Evolutionary conservation across 495 filamentous ascomycete genomes (phyloP).

Genomic region (Annulohypoxylon bovei): DNA sequence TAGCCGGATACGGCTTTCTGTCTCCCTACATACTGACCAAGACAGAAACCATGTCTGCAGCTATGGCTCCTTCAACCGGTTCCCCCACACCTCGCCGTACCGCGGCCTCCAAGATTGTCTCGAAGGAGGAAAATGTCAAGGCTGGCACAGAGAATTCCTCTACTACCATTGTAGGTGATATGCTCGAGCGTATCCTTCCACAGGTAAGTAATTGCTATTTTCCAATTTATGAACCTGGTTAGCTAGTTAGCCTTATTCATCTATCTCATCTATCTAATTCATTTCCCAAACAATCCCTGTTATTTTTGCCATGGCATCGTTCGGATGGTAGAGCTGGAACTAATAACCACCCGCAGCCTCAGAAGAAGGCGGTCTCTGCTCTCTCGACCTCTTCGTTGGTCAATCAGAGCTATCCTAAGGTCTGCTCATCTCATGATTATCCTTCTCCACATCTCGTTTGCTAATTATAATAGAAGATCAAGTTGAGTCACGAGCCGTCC

Average conservation of each 20-base stretch:
- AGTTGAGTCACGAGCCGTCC: constrained; percentile 56
- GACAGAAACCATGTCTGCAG: constrained; percentile 55
- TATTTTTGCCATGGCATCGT: background rate
- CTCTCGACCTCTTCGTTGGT: constrained; percentile 60
- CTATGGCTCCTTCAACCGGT: constrained; percentile 54
- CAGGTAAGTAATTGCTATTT: constrained; percentile 37
- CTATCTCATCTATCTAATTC: constrained; percentile 3
- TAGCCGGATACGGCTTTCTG: constrained; percentile 22
- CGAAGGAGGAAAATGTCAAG: constrained; percentile 58
- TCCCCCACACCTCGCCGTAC: constrained; percentile 59
- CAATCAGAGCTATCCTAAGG: constrained; percentile 60
- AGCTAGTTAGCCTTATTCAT: constrained; percentile 5
- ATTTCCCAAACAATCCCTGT: background rate
- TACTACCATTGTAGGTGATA: constrained; percentile 46
- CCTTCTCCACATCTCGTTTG: constrained; percentile 15
- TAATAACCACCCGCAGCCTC: constrained; percentile 36
- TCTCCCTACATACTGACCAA: constrained; percentile 14
- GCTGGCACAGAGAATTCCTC: constrained; percentile 47
- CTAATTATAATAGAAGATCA: constrained; percentile 58
- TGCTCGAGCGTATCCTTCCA: constrained; percentile 39
- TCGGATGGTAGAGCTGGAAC: constrained; percentile 1
- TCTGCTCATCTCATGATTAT: constrained; percentile 20
- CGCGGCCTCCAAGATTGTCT: constrained; percentile 45
- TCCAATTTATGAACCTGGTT: background rate
- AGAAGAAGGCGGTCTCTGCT: constrained; percentile 56